phyloP scores from a whole-genome alignment of 768 basidiomycete species.

The Serendipita indica region DNA sequence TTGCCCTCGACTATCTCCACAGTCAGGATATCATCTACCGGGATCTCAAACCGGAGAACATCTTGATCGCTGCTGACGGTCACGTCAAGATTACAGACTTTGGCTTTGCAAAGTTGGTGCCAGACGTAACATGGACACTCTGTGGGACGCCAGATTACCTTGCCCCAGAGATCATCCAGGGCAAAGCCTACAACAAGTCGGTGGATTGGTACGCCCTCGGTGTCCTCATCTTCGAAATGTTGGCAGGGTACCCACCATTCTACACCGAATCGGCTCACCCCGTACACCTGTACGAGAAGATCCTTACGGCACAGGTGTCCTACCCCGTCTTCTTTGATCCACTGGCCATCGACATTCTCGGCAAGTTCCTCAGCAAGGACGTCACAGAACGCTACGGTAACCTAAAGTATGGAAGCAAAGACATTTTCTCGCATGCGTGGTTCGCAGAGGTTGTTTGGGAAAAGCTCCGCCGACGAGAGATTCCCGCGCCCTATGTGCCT shows the following conservation, averaged over 20 bases:
- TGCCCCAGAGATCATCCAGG: constrained; percentile 57
- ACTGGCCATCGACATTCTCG: constrained; percentile 75
- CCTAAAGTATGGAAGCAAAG: constrained; percentile 69
- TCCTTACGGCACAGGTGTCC: constrained; percentile 61
- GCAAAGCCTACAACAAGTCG: constrained; percentile 62
- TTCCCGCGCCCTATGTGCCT: constrained; percentile 90
- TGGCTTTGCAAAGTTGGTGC: constrained; percentile 84
- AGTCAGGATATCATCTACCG: constrained; percentile 83
- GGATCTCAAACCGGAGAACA: constrained; percentile 95
- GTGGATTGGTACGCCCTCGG: constrained; percentile 99
- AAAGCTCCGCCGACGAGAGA: constrained; percentile 64
- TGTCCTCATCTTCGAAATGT: constrained; percentile 94
- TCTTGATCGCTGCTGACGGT: constrained; percentile 82
- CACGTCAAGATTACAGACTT: constrained; percentile 97
- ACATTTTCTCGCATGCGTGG: constrained; percentile 89
- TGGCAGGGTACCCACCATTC: constrained; percentile 89
- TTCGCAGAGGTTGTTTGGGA: constrained; percentile 90
- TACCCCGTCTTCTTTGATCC: constrained; percentile 65
- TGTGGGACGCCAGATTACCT: constrained; percentile 96
- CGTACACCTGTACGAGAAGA: constrained; percentile 81
- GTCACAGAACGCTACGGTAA: constrained; percentile 84
- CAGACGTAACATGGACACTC: constrained; percentile 82
- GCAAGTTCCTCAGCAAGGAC: constrained; percentile 80
- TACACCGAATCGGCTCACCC: constrained; percentile 64
- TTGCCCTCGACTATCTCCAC: constrained; percentile 86